Conservation (phyloP, 805 yeast genomes). For the Yamadazyma paraphyllophila region DNA sequence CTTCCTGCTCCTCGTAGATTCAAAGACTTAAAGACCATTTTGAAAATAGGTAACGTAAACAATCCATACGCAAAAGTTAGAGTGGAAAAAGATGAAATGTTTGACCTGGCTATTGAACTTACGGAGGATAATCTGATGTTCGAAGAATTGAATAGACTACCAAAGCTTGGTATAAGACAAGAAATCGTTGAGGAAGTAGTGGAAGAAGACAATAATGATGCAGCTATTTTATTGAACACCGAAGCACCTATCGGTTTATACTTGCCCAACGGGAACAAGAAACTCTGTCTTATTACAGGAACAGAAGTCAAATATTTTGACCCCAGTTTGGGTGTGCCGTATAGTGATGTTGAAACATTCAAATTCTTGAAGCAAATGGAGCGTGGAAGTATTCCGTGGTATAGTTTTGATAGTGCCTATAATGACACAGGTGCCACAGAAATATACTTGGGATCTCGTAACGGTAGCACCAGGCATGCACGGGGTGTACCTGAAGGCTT, state of each 20-base stretch:
- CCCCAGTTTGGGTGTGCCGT: constrained; percentile 85
- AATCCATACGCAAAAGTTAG: constrained; percentile 36
- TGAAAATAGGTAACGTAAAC: constrained; percentile 38
- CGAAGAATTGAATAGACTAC: constrained; percentile 46
- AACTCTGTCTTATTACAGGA: constrained; percentile 74
- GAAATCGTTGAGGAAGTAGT: constrained; percentile 46
- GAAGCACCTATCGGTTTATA: constrained; percentile 75
- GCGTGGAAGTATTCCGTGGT: constrained; percentile 53
- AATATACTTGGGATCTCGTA: constrained; percentile 40
- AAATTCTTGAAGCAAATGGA: constrained; percentile 53
- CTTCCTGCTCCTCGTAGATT: constrained; percentile 53
- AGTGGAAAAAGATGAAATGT: constrained; percentile 33
- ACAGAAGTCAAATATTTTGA: constrained; percentile 79
- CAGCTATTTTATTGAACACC: constrained; percentile 50
- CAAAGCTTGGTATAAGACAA: constrained; percentile 59
- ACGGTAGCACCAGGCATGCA: constrained; percentile 67
- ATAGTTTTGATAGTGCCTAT: constrained; percentile 45
- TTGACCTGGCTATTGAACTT: constrained; percentile 32
- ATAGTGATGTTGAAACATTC: constrained; percentile 79
- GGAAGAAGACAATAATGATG: constrained; percentile 30
- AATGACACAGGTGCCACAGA: constrained; percentile 53
- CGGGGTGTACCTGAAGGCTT: constrained; percentile 89
- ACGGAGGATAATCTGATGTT: constrained; percentile 38
- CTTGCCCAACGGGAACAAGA: constrained; percentile 65
- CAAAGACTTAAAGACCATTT: constrained; percentile 52